Base-by-base conservation (phyloP, 2,329 filamentous ascomycete genomes). In the Xylaria sp. region DNA sequence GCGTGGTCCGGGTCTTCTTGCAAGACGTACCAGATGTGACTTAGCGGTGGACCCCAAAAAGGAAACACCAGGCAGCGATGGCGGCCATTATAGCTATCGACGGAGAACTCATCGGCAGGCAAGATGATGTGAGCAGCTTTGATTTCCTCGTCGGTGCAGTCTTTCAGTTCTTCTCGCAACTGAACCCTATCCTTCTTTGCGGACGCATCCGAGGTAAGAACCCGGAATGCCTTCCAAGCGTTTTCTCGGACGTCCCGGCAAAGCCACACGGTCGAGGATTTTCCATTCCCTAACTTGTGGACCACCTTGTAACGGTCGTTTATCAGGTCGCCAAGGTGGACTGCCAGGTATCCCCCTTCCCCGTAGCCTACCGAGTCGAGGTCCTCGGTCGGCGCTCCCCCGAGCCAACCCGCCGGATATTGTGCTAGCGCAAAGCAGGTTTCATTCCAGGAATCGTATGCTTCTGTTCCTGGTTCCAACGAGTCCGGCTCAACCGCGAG, bases 281-380 rank as follows among this genome's bases (percentile, higher is more conserved):
- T 16, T 16, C 52, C 52, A 39, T 50, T 40, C n/a, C 52, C 52
- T 9, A 54, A 17, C 17, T 54, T 54, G 22, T 45, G 40, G 29
- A 41, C 34, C 16, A 54, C 45, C 37, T 54, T 24, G n/a, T 40
- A 50, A 6, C 37, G 18, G 11, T 24, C 24, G 17, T 47, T 22
- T 20, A 51, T 34, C 13, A 38, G n/a, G 19, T 55, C 52, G 16
- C 40, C 52, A 5, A 55, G 20, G 17, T 55, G 48, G 5, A 55
- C 24, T 6, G 48, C 42, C 22, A 52, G 44, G 24, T 40, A 44
- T 7, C 48, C 48, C 7, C 48, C 52, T 7, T 37, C 16, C 7
- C 29, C 29, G 22, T 44, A 44, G 22, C 24, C 24, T 6, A 26
- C 24, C 24, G 9, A 26, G 24, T 26, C 24, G 6, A 26, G 24